Conservation (phyloP, 108 stramenopile species). For the Fragilaria radians region DNA sequence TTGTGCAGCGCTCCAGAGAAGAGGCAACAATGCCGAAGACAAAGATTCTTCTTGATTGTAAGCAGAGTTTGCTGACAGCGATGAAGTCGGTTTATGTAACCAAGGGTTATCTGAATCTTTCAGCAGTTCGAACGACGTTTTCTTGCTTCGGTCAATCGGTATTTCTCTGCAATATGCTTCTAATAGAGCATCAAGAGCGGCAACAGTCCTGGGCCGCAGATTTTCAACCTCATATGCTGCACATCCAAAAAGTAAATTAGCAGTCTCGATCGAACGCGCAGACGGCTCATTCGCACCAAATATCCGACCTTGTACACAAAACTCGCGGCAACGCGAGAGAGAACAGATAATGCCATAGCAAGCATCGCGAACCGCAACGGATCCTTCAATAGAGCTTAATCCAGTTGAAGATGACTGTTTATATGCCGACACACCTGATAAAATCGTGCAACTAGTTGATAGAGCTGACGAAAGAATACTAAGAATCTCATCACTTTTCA, state of each 20-base stretch:
- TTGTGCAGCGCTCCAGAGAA: constrained; percentile 62
- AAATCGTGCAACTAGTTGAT: constrained; percentile 32
- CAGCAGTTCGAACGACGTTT: constrained; percentile 4
- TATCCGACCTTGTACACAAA: neutral
- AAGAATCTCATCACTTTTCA: constrained; percentile 11
- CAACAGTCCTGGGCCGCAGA: constrained; percentile 54
- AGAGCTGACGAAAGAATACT: constrained; percentile 26
- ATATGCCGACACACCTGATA: constrained; percentile 28
- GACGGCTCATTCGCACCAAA: neutral
- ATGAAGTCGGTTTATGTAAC: too few species aligned
- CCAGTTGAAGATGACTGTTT: constrained; percentile 20
- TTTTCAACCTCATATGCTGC: constrained; percentile 58
- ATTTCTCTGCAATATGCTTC: constrained; percentile 52
- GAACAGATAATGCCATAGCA: constrained; percentile 63
- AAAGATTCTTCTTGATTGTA: too few species aligned
- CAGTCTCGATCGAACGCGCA: constrained; percentile 33
- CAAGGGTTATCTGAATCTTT: neutral
- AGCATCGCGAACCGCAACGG: constrained; percentile 53
- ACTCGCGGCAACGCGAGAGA: constrained; percentile 41
- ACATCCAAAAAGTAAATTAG: constrained; percentile 62
- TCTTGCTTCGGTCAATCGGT: constrained; percentile 14
- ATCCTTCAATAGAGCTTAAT: constrained; percentile 23
- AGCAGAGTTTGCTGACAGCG: too few species aligned
- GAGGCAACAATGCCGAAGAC: constrained; percentile 32
- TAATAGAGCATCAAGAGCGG: constrained; percentile 70